Evolutionary conservation across 2,329 filamentous ascomycete species (phyloP), one percentile per base, ranked within the genome.

Genomic region (Nemania sp.): DNA sequence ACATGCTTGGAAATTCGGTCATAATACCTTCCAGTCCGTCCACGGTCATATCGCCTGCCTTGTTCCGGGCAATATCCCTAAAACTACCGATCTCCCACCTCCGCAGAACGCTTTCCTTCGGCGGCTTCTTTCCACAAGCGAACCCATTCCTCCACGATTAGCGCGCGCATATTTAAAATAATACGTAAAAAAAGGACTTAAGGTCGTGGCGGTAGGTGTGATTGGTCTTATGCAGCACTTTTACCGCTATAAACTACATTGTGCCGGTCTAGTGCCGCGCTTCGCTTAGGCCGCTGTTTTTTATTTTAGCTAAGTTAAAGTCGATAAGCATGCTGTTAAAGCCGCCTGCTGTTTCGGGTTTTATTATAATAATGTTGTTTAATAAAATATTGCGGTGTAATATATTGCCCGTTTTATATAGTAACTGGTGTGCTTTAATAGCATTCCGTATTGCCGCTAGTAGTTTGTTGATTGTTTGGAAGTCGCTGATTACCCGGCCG

Each of bases 181-280:
- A 52, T 3, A 67, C 57, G 52, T 67, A 66, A 25, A 67, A 57
- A 18, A 66, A 67, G 3, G 64, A 66, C 45, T 67, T 51, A 5
- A 67, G 54, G 35, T 67, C 54, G 32, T 67, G 51, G 21, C 62
- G 54, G 20, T 67, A 67, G 10, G 48, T 63, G 17, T 67, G 54
- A 5, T 46, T 25, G 32, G 37, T 15, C n/a, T 3, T 56, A 20
- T 34, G 37, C 5, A 67, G 53, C 32, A 65, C 52, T 11, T 60
- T 57, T 5, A 65, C 55, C 17, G 59, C 49, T 45, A 65, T 67
- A 37, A 64, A 68, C 39, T 53, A 32, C 18, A 60, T 37, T 15
- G 29, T 54, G 11, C 45, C 39, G 9, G 15, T 46, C 15, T 50
- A 15, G 17, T 54, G 15, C 15, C 9, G 13, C n/a, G 50, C 50